Evolutionary conservation across 1,284 basidiomycete genomes (phyloP).

Genomic region (Garcileccinum viscosum): DNA sequence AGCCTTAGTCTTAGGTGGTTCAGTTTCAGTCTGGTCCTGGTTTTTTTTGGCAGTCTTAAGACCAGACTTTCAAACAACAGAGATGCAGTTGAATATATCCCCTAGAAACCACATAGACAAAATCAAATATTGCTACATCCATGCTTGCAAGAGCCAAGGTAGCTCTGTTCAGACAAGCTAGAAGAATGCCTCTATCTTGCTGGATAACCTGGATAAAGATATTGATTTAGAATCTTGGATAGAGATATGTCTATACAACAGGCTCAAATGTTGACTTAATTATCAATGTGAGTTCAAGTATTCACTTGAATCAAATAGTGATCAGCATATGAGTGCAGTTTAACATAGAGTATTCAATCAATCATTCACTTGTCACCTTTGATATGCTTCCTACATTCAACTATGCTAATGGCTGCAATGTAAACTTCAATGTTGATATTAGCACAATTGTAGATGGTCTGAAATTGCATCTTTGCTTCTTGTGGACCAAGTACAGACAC

Average conservation of each 20-base stretch:
- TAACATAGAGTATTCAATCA: neutral
- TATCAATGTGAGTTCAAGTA: constrained; percentile 85
- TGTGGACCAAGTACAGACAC: constrained; percentile 91
- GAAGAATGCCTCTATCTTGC: constrained; percentile 93
- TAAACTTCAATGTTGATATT: constrained; percentile 86
- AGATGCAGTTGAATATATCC: constrained; percentile 78
- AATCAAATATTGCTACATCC: constrained; percentile 90
- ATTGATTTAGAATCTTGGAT: constrained; percentile 94
- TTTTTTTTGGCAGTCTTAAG: too few species aligned
- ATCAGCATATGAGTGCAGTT: constrained; percentile 5
- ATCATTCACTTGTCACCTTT: constrained; percentile 85
- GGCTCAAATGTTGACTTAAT: constrained; percentile 96
- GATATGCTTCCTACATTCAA: constrained; percentile 76
- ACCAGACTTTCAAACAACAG: too few species aligned
- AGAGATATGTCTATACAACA: constrained; percentile 88
- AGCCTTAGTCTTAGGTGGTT: too few species aligned
- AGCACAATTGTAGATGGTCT: constrained; percentile 82
- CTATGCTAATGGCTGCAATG: constrained; percentile 85
- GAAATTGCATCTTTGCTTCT: constrained; percentile 80
- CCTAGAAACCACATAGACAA: constrained; percentile 85
- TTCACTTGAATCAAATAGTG: constrained; percentile 63
- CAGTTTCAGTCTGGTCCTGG: too few species aligned
- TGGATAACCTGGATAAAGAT: constrained; percentile 92
- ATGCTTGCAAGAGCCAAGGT: constrained; percentile 91
- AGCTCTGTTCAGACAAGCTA: constrained; percentile 93